A percentile compares a stretch with the other conserved stretches of the same genome.
phyloP scores from a whole-genome alignment of 2,329 filamentous ascomycete genomes.

The Hypocreales sp. region DNA sequence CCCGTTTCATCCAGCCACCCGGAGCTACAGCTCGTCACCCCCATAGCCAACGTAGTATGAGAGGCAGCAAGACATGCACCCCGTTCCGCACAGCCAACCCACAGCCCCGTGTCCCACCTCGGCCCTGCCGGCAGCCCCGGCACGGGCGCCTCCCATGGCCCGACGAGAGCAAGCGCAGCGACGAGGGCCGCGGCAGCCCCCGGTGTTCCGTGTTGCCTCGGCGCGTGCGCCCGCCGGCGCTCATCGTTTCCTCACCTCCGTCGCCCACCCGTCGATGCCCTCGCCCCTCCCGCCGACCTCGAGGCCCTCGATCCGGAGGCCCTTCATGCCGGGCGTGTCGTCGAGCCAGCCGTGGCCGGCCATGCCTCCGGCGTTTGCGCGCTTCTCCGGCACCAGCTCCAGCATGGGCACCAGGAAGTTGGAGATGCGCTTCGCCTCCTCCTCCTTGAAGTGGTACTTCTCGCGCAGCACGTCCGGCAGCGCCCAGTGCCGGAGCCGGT shows the following conservation, averaged over 20 bases:
- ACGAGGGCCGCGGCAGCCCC: conserved; percentile 1
- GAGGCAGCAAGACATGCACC: no score
- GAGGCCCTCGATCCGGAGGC: conserved; percentile 55
- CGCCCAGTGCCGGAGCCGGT: conserved; percentile 90
- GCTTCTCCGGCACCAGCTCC: conserved; percentile 71
- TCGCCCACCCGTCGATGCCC: conserved; percentile 87
- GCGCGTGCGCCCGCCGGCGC: conserved; percentile 5
- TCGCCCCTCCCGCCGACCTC: conserved; percentile 72
- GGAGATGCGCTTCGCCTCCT: conserved; percentile 63
- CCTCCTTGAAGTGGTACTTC: conserved; percentile 86
- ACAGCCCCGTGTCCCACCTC: no score
- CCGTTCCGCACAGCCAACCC: no score
- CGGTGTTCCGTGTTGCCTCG: conserved; percentile 1
- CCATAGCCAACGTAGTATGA: no score
- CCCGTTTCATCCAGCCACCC: no score
- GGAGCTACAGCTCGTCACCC: no score
- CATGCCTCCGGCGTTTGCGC: conserved; percentile 95
- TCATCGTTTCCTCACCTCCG: conserved; percentile 72
- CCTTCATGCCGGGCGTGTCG: conserved; percentile 80
- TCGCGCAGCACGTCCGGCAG: conserved; percentile 83
- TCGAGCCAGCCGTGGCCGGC: conserved; percentile 69
- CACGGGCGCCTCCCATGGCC: not conserved
- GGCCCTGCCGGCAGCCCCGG: no score
- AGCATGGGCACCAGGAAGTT: conserved; percentile 86
- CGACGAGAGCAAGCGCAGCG: conserved; percentile 1